These are phyloP conservation scores for Calonectria pseudoreteaudii DNA, from an alignment of 2,329 filamentous ascomycete genomes.

Conservation along the genomic window DNA sequence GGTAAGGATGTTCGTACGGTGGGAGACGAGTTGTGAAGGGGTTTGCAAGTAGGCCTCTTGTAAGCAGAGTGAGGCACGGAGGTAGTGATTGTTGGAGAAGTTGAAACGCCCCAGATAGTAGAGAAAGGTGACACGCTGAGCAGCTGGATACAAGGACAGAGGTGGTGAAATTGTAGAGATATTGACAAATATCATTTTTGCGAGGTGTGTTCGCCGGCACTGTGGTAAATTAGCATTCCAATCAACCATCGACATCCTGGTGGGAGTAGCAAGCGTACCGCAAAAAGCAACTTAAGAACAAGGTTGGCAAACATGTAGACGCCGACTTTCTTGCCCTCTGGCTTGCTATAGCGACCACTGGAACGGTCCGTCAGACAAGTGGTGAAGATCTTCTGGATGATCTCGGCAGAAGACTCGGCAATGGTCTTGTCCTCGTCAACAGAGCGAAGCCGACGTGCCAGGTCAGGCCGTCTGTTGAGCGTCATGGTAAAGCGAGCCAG, in stretches of 20 bases:
- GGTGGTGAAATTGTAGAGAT: conserved; percentile 87
- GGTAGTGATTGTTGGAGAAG: conserved; percentile 86
- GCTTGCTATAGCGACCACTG: conserved; percentile 72
- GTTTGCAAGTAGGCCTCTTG: conserved; percentile 84
- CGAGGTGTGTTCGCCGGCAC: conserved; percentile 85
- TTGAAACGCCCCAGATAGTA: conserved; percentile 95
- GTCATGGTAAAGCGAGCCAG: conserved; percentile 87
- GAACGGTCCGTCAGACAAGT: conserved; percentile 87
- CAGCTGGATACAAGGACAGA: conserved; percentile 82
- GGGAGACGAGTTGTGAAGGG: conserved; percentile 70
- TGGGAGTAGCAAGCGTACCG: conserved; percentile 61
- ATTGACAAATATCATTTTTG: conserved; percentile 89
- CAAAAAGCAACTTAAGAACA: conserved; percentile 88
- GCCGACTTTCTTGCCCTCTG: conserved; percentile 86
- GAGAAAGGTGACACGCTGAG: conserved; percentile 90
- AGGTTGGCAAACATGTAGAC: conserved; percentile 95
- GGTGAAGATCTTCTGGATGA: conserved; percentile 90
- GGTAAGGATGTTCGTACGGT: conserved; percentile 83
- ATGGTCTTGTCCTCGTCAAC: conserved; percentile 78
- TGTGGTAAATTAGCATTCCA: conserved; percentile 45
- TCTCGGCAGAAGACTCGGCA: conserved; percentile 88
- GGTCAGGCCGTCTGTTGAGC: conserved; percentile 82
- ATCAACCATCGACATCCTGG: neutral
- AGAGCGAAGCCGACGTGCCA: conserved; percentile 75
- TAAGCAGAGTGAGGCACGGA: conserved; percentile 79